A percentile compares a stretch with the other conserved stretches of the same genome.
Evolutionary conservation across 345 rosid genomes (phyloP).

Genomic region (Brassica napus): DNA sequence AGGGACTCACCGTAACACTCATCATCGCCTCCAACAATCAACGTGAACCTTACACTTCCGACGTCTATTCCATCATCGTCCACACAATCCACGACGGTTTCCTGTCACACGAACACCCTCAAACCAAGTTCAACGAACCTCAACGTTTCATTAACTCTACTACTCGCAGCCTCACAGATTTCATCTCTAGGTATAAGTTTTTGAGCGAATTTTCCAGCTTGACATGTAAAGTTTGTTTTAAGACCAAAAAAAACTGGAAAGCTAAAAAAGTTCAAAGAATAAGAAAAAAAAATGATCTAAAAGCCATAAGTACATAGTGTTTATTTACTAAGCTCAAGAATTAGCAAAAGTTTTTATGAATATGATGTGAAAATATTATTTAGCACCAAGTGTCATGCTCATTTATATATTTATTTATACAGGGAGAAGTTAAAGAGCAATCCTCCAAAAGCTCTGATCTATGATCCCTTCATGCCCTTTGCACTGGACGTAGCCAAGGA

Average conservation of each 20-base stretch:
- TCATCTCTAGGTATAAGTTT: constrained; percentile 35
- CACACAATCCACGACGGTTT: constrained; percentile 41
- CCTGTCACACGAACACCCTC: constrained; percentile 37
- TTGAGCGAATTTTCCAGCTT: not conserved
- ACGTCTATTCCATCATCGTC: constrained; percentile 31
- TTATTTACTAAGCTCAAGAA: not conserved
- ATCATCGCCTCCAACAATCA: constrained; percentile 37
- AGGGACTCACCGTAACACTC: constrained; percentile 39
- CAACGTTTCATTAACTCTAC: constrained; percentile 26
- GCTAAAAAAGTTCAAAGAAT: not conserved
- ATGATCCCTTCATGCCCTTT: constrained; percentile 53
- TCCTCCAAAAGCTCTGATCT: constrained; percentile 44
- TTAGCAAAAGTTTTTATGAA: not conserved
- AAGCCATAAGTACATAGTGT: not conserved
- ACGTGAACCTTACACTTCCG: constrained; percentile 35
- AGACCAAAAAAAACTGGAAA: not conserved
- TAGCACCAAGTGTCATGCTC: not conserved
- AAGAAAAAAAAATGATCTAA: not conserved
- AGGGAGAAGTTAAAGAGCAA: constrained; percentile 27
- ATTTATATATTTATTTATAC: not conserved
- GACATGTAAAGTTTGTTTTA: not conserved
- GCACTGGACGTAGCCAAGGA: constrained; percentile 44
- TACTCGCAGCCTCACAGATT: constrained; percentile 32
- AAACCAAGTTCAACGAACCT: constrained; percentile 15
- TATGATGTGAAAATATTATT: not conserved